Conservation (phyloP, 192 early-diverging fungal genomes). For the Anaeromyces robustus region DNA sequence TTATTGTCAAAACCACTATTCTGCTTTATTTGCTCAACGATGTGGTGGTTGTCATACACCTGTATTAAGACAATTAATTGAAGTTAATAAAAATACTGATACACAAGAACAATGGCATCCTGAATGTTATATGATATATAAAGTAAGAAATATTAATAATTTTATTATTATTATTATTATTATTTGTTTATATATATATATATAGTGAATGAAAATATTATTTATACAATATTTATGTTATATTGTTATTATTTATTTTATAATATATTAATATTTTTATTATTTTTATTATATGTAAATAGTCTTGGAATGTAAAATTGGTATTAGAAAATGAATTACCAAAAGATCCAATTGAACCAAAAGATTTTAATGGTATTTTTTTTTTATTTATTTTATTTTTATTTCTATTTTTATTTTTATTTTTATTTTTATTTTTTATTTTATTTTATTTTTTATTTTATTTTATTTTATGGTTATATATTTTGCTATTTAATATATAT, state of each 20-base stretch:
- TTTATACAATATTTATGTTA: too few species aligned
- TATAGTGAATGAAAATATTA: too few species aligned
- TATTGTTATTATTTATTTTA: too few species aligned
- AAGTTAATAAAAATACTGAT: conserved; percentile 59
- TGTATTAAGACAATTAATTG: conserved; percentile 91
- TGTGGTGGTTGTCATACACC: conserved; percentile 94
- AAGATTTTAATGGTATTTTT: neutral
- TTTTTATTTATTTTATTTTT: too few species aligned
- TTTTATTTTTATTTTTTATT: too few species aligned
- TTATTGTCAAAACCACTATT: conserved; percentile 93
- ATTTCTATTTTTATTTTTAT: too few species aligned
- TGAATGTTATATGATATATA: conserved; percentile 99
- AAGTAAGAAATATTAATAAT: conserved; percentile 59
- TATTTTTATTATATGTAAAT: too few species aligned
- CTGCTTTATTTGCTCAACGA: conserved; percentile 67
- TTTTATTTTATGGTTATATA: too few species aligned
- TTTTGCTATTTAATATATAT: too few species aligned
- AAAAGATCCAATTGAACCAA: neutral
- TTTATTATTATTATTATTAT: neutral
- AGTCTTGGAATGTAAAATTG: neutral
- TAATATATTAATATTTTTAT: too few species aligned
- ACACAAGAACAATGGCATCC: conserved; percentile 91
- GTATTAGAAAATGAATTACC: neutral
- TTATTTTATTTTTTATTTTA: too few species aligned
- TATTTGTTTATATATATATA: neutral